Percentiles rank a stretch among this genome's conserved stretches.
Conservation (phyloP, 371 early-diverging fungal species). For the Syncephalastrum racemosum region DNA sequence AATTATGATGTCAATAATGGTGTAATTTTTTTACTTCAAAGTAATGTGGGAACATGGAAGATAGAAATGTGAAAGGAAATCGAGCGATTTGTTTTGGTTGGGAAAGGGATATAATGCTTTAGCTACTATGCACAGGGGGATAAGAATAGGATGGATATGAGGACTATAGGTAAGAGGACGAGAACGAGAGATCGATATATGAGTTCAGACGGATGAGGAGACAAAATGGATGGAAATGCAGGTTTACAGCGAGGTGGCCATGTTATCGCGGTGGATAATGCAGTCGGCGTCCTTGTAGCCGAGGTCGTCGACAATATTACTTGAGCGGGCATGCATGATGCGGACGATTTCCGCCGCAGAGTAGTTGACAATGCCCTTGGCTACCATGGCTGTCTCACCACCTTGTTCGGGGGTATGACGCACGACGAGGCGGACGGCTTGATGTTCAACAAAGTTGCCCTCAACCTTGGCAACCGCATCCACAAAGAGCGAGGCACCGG, state of each 20-base stretch:
- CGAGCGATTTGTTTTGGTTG: no score
- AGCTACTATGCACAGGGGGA: background rate
- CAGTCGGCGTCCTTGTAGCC: slow-evolving; percentile 90
- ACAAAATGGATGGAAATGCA: background rate
- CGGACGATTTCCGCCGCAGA: slow-evolving; percentile 77
- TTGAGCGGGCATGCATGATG: slow-evolving; percentile 80
- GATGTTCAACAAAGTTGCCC: slow-evolving; percentile 84
- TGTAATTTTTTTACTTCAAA: background rate
- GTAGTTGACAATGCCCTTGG: slow-evolving; percentile 90
- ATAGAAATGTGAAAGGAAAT: background rate
- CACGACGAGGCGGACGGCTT: slow-evolving; percentile 77
- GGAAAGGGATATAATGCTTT: slow-evolving; percentile 4
- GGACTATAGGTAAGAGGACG: slow-evolving; percentile 3
- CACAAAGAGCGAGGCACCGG: slow-evolving; percentile 65
- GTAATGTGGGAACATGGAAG: background rate
- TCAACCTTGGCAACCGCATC: slow-evolving; percentile 79
- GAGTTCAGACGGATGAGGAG: background rate
- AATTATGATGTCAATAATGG: background rate
- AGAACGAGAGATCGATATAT: background rate
- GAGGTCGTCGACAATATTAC: slow-evolving; percentile 73
- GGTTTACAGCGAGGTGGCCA: slow-evolving; percentile 62
- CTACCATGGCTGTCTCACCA: slow-evolving; percentile 70
- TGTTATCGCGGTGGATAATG: slow-evolving; percentile 85
- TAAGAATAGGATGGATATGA: slow-evolving; percentile 5
- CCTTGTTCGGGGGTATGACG: slow-evolving; percentile 34